phyloP scores from a whole-genome alignment of 257 asterid genomes.

The Vinca minor region DNA sequence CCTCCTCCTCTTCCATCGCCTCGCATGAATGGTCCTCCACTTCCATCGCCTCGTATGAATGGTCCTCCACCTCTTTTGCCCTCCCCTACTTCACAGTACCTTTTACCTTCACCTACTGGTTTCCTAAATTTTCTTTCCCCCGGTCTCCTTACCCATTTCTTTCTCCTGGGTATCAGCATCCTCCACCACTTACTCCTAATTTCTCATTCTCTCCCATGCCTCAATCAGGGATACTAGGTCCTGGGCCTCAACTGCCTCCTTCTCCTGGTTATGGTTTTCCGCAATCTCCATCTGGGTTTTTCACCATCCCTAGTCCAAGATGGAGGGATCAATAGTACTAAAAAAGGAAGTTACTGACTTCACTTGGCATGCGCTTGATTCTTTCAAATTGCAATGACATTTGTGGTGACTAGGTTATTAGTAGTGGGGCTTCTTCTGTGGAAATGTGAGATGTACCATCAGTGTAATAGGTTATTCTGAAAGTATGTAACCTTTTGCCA shows the following conservation, averaged over 20 bases:
- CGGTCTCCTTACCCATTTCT: conserved; percentile 74
- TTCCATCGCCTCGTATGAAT: conserved; percentile 37
- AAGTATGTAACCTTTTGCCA: conserved; percentile 16
- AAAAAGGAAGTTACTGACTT: conserved; percentile 31
- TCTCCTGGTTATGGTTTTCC: conserved; percentile 93
- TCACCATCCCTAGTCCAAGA: conserved; percentile 64
- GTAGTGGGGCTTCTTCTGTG: conserved; percentile 22
- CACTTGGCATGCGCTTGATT: conserved; percentile 20
- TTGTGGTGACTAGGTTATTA: conserved; percentile 15
- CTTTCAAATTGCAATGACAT: conserved; percentile 15
- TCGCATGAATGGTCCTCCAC: too few species aligned
- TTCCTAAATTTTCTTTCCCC: conserved; percentile 58
- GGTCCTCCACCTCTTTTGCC: conserved; percentile 71
- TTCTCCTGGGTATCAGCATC: conserved; percentile 69
- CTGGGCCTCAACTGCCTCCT: conserved; percentile 69
- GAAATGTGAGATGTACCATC: conserved; percentile 21
- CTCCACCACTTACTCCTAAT: conserved; percentile 65
- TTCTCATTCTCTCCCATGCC: conserved; percentile 61
- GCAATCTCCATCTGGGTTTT: conserved; percentile 71
- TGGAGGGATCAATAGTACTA: conserved; percentile 63
- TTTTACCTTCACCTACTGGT: conserved; percentile 75
- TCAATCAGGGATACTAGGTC: conserved; percentile 72
- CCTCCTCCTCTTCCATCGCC: too few species aligned
- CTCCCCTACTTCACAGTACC: conserved; percentile 79
- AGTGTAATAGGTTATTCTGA: conserved; percentile 22